A percentile compares a stretch with the other conserved stretches of the same genome.
These are phyloP conservation scores for Fusarium sp. DNA, from an alignment of 2,329 filamentous ascomycete species.

Conservation along the genomic window DNA sequence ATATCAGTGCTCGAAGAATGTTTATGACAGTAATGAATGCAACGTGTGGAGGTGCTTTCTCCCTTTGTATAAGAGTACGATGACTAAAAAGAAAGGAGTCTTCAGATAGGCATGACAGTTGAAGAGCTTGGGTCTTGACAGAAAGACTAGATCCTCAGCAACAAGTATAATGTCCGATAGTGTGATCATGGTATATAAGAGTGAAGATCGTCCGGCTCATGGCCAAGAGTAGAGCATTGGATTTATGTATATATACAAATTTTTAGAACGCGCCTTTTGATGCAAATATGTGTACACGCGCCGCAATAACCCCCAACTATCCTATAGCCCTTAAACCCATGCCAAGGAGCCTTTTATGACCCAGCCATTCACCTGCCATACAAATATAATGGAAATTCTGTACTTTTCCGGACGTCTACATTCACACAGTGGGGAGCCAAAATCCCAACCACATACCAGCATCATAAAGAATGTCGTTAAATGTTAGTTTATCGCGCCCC, in stretches of 20 bases:
- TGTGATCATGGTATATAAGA: slow-evolving; percentile 37
- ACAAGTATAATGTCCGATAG: slow-evolving; percentile 2
- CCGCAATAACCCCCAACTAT: slow-evolving; percentile 29
- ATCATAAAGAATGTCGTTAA: slow-evolving; percentile 31
- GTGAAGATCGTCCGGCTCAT: slow-evolving; percentile 46
- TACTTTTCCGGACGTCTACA: slow-evolving; percentile 35
- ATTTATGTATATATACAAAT: slow-evolving; percentile 38
- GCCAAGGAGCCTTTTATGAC: slow-evolving; percentile 15
- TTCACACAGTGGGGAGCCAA: slow-evolving; percentile 38
- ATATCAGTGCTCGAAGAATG: slow-evolving; percentile 13
- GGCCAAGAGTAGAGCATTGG: slow-evolving; percentile 33
- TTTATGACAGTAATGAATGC: slow-evolving; percentile 32
- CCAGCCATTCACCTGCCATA: slow-evolving; percentile 24
- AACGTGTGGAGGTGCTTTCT: slow-evolving; percentile 26
- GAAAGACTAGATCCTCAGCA: neutral
- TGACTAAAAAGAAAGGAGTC: neutral
- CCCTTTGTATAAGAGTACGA: neutral
- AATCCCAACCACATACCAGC: slow-evolving; percentile 26
- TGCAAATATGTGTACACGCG: slow-evolving; percentile 40
- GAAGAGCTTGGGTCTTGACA: neutral
- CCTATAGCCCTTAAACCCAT: slow-evolving; percentile 22
- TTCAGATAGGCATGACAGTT: neutral
- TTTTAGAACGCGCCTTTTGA: slow-evolving; percentile 41
- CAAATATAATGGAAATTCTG: slow-evolving; percentile 35
- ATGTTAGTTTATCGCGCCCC: slow-evolving; percentile 33